Percentiles rank a stretch among this genome's conserved stretches.
Conservation (phyloP, 2,329 filamentous ascomycete genomes). For the Orbilia brochopaga region DNA sequence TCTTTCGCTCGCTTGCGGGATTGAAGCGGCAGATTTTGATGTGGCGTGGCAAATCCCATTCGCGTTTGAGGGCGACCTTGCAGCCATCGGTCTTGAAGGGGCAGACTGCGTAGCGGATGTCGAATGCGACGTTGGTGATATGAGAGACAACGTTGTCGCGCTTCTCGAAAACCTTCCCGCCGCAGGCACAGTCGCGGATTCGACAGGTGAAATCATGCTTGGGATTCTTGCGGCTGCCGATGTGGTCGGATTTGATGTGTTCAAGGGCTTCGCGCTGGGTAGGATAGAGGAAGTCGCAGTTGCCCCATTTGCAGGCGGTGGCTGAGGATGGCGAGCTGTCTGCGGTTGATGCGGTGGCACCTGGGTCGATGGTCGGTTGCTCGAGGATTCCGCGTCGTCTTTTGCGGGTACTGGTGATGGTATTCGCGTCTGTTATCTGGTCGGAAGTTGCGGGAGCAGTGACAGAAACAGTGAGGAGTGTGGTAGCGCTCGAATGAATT, state of each 20-base stretch:
- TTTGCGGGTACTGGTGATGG: too few species aligned
- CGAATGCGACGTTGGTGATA: constrained; percentile 40
- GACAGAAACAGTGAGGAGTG: too few species aligned
- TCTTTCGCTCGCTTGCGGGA: background rate
- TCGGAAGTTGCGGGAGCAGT: too few species aligned
- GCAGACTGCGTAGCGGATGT: constrained; percentile 38
- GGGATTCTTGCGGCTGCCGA: constrained; percentile 2
- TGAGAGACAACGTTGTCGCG: constrained; percentile 45
- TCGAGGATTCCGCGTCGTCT: background rate
- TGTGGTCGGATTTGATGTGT: constrained; percentile 32
- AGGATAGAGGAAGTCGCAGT: constrained; percentile 1
- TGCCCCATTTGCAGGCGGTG: constrained; percentile 22
- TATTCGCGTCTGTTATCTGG: too few species aligned
- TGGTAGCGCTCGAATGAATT: too few species aligned
- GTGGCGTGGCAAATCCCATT: constrained; percentile 38
- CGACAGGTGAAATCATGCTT: constrained; percentile 41
- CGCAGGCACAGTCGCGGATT: constrained; percentile 20
- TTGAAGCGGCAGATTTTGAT: constrained; percentile 25
- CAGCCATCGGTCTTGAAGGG: constrained; percentile 21
- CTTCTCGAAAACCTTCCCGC: constrained; percentile 33
- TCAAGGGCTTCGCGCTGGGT: constrained; percentile 7
- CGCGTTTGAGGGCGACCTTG: constrained; percentile 20
- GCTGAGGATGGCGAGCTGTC: background rate
- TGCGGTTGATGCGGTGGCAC: background rate
- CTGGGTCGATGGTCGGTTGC: background rate